Conservation (phyloP, 2,329 filamentous ascomycete genomes). For the Colletotrichum sojae region DNA sequence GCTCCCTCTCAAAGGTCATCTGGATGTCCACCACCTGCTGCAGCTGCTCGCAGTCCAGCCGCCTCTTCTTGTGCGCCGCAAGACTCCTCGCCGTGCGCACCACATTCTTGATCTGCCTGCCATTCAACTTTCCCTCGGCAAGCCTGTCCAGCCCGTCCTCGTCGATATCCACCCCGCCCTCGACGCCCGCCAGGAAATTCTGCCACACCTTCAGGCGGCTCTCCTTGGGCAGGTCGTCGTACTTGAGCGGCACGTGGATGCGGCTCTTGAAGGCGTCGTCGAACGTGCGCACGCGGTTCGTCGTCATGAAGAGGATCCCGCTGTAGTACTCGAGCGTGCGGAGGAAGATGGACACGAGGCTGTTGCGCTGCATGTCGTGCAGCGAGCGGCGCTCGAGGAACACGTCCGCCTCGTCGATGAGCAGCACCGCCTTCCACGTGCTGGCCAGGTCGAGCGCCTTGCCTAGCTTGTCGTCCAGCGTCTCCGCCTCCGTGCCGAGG, state of each 20-base stretch:
- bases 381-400: slow-evolving; percentile 88
- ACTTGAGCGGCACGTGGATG: slow-evolving; percentile 88
- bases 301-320: slow-evolving; percentile 66
- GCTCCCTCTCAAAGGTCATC: slow-evolving; percentile 85
- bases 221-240: slow-evolving; percentile 79
- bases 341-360: slow-evolving; percentile 79
- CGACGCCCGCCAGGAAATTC: slow-evolving; percentile 31
- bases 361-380: slow-evolving; percentile 87
- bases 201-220: slow-evolving; percentile 67
- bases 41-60: slow-evolving; percentile 72
- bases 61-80: slow-evolving; percentile 75
- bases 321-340: slow-evolving; percentile 66
- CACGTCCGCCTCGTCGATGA: slow-evolving; percentile 89
- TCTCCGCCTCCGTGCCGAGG: slow-evolving; percentile 75
- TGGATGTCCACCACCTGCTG: slow-evolving; percentile 85
- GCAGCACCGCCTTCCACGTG: slow-evolving; percentile 86
- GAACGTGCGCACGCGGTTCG: slow-evolving; percentile 75
- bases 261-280: slow-evolving; percentile 92
- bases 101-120: slow-evolving; percentile 87
- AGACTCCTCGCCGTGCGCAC: slow-evolving; percentile 87
- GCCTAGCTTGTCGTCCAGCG: slow-evolving; percentile 78
- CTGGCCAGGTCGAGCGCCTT: slow-evolving; percentile 88
- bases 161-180: slow-evolving; percentile 57
- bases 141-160: slow-evolving; percentile 66
- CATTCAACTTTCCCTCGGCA: slow-evolving; percentile 75